Evolutionary conservation across 2,329 filamentous ascomycete species (phyloP).

Genomic region (Lachnellula suecica): DNA sequence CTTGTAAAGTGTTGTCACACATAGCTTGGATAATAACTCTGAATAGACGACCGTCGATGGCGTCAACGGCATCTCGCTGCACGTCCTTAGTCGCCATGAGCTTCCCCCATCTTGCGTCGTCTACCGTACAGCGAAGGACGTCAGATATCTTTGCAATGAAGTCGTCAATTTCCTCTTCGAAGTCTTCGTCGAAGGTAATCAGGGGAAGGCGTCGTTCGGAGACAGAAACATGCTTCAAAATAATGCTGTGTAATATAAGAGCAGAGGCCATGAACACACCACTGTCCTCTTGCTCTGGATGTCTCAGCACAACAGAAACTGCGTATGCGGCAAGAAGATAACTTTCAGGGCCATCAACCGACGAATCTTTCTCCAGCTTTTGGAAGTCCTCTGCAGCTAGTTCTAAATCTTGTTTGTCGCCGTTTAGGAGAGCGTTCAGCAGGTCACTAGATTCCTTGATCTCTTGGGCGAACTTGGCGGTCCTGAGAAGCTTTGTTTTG

Average conservation of each 20-base stretch:
- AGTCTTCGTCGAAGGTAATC: constrained; percentile 32
- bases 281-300: constrained; percentile 25
- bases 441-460: constrained; percentile 12
- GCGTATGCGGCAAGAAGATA: constrained; percentile 28
- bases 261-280: constrained; percentile 34
- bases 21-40: constrained; percentile 30
- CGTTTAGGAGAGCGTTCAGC: constrained; percentile 8
- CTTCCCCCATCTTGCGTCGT: constrained; percentile 24
- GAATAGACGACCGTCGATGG: constrained; percentile 53
- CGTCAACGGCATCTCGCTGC: constrained; percentile 49
- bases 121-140: constrained; percentile 36
- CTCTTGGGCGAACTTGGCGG: constrained; percentile 11
- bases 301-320: constrained; percentile 33
- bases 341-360: constrained; percentile 35
- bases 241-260: constrained; percentile 42
- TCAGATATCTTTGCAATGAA: constrained; percentile 40
- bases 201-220: constrained; percentile 37
- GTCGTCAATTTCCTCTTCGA: constrained; percentile 33
- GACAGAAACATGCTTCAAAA: constrained; percentile 41
- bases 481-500: constrained; percentile 16
- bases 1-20: constrained; percentile 19
- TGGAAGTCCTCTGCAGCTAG: constrained; percentile 7
- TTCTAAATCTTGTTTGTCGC: background rate
- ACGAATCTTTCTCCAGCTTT: constrained; percentile 16
- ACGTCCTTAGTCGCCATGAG: constrained; percentile 23